Percentiles rank a stretch among this genome's conserved stretches.
Conservation (phyloP, 352 stramenopile genomes). For the Pythium scleroteichum region DNA sequence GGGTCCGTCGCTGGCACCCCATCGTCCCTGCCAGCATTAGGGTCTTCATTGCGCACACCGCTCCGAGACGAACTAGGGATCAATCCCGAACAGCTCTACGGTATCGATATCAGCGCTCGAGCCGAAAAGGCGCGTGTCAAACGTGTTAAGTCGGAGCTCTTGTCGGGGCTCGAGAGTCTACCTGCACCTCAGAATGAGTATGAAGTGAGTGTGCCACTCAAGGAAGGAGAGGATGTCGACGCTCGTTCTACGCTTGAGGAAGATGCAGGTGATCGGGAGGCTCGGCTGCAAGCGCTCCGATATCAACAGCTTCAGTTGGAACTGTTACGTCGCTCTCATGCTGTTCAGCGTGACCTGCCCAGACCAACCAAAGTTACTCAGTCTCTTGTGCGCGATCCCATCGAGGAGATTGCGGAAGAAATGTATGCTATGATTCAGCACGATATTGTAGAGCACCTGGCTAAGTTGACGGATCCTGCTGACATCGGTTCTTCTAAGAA, state of each 20-base stretch:
- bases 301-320: conserved; percentile 55
- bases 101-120: conserved; percentile 47
- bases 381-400: conserved; percentile 43
- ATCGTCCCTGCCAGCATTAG: conserved; percentile 15
- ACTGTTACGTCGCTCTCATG: conserved; percentile 58
- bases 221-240: conserved; percentile 52
- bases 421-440: conserved; percentile 69
- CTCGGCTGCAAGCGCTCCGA: conserved; percentile 38
- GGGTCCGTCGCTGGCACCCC: background rate
- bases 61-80: conserved; percentile 88
- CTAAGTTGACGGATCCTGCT: conserved; percentile 30
- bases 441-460: conserved; percentile 57
- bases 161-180: conserved; percentile 68
- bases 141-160: conserved; percentile 53
- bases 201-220: conserved; percentile 70
- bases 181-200: conserved; percentile 84
- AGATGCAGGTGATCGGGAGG: conserved; percentile 85
- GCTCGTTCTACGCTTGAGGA: conserved; percentile 39
- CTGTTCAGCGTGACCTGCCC: conserved; percentile 71
- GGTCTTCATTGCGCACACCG: conserved; percentile 64
- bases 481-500: conserved; percentile 50
- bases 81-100: conserved; percentile 66
- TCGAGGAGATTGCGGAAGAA: conserved; percentile 50
- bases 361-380: conserved; percentile 64
- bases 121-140: conserved; percentile 73